Evolutionary conservation across 2,329 filamentous ascomycete species (phyloP).

Genomic region (Paracamarosporium sp.): DNA sequence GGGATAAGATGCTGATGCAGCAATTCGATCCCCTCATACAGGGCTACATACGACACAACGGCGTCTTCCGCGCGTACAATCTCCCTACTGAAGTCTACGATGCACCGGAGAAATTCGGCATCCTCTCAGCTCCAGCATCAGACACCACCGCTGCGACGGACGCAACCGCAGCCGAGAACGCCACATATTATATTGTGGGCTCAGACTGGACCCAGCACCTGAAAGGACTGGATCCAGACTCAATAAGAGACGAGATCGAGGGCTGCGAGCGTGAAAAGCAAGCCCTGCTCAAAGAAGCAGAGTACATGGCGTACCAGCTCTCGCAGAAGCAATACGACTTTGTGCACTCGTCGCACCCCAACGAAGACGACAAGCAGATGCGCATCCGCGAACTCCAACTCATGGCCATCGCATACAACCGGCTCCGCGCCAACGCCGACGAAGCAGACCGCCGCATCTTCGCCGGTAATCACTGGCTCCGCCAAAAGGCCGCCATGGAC

Average conservation of each 20-base stretch:
- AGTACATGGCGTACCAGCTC: slow-evolving; percentile 25
- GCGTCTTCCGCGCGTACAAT: slow-evolving; percentile 30
- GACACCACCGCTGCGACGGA: neutral
- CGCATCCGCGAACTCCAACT: slow-evolving; percentile 29
- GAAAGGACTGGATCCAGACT: slow-evolving; percentile 16
- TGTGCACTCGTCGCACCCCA: slow-evolving; percentile 17
- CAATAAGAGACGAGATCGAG: slow-evolving; percentile 15
- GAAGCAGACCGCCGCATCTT: slow-evolving; percentile 23
- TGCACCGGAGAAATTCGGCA: slow-evolving; percentile 16
- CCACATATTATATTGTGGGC: slow-evolving; percentile 24
- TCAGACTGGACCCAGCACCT: slow-evolving; percentile 31
- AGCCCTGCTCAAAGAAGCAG: slow-evolving; percentile 25
- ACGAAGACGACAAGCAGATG: slow-evolving; percentile 23
- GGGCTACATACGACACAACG: slow-evolving; percentile 34
- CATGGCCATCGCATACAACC: slow-evolving; percentile 23
- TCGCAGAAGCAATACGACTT: slow-evolving; percentile 29
- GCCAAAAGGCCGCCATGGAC: slow-evolving; percentile 25
- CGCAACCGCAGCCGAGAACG: slow-evolving; percentile 1
- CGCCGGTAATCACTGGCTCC: slow-evolving; percentile 23
- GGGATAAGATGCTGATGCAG: slow-evolving; percentile 32
- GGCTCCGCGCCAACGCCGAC: slow-evolving; percentile 22
- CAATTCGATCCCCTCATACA: slow-evolving; percentile 30
- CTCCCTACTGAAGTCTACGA: slow-evolving; percentile 24
- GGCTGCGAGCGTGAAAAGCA: slow-evolving; percentile 22
- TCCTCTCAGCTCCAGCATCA: neutral